Evolutionary conservation across 2,329 filamentous ascomycete genomes (phyloP), one percentile per base, ranked within the genome.

Genomic region (Talaromyces sp.): DNA sequence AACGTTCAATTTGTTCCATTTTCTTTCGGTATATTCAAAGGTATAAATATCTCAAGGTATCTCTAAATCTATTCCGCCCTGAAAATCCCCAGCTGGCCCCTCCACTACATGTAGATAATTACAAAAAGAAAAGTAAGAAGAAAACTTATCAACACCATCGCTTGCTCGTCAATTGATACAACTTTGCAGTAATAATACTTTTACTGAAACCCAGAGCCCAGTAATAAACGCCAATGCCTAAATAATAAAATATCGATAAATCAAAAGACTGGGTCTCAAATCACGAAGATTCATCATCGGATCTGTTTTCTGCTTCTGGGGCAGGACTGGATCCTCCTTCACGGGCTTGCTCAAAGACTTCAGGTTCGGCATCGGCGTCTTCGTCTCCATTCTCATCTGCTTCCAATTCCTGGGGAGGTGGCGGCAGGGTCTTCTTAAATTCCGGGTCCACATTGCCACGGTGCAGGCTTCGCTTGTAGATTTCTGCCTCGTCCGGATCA

Each of bases 401-500:
- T 33, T 62, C 61, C 19, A 58, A 64, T 27, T 67, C 64, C 62
- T 71, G 68, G n/a, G 71, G 74, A 3, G 74, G 71, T 27, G 73
- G 68, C 13, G 73, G 73, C 62, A 78, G 68, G 4, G 67, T 69
- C 52, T 72, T 71, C 6, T 70, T 72, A 60, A 78, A 80, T 54
- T 73, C 73, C 0, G 74, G 73, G 62, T 84, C 81, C 59, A 80
- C 78, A 61, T 77, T 75, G 44, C 76, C 77, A 55, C 78, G 73
- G 59, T 80, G 75, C 33, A 72, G 68, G 32, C 75, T 70, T 47
- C 83, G 75, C 67, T 78, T 80, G 65, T 78, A 79, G n/a, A 72
- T 67, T 65, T 84, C 82, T 1, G 73, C 75, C 56, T 79, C 79
- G 51, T 80, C 76, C 0, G 82, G 79, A 59, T 85, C 82, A 57